Evolutionary conservation across 1,284 basidiomycete species (phyloP), one percentile per base, ranked within the genome.

Genomic region (Austroboletus novae-zelandiae): DNA sequence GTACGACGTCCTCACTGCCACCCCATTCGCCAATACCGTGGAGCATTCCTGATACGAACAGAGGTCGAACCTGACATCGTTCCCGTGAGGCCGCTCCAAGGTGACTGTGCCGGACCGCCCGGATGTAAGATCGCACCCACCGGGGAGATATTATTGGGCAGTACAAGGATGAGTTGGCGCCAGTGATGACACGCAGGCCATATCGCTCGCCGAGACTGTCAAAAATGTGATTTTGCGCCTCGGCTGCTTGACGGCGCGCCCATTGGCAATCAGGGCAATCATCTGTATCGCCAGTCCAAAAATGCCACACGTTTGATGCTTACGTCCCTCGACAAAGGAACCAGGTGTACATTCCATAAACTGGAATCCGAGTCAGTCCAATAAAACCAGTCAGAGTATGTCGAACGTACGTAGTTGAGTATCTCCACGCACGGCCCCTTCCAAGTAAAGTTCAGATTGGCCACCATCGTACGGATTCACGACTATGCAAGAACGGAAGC

Each of bases 211-310:
- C 89, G 27, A 91, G 78, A 60, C 85, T 86, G 66, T 91, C 90
- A 65, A 89, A 93, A 56, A 94, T 90, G 64, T 94, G 87, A 67
- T 94, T 94, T 68, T 94, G 91, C 23, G 91, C 91, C 66, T 94
- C 92, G 0, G 89, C 89, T 2, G 91, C 90, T 66, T 94, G 91
- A 23, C 91, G 74, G 27, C 85, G 78, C 0, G 90, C 90, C 91
- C 91, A 93, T 55, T 81, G 81, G 9, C 81, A 76, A 58, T 86
- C 84, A 1, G 78, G 68, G 34, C 74, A 72, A 3, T 65, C 57
- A 17, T 74, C 69, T 4, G 72, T 68, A 15, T 70, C 60, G 5
- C 77, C 81, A 3, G 80, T 83, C 82, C 84, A 90, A 75, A 88
- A 94, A 2, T 89, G 79, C 89, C 90, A 94, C 5, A 91, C 80